Percentiles rank a stretch among this genome's conserved stretches.
Evolutionary conservation across 108 stramenopile species (phyloP).

Genomic region (Nannochloropsis salina): DNA sequence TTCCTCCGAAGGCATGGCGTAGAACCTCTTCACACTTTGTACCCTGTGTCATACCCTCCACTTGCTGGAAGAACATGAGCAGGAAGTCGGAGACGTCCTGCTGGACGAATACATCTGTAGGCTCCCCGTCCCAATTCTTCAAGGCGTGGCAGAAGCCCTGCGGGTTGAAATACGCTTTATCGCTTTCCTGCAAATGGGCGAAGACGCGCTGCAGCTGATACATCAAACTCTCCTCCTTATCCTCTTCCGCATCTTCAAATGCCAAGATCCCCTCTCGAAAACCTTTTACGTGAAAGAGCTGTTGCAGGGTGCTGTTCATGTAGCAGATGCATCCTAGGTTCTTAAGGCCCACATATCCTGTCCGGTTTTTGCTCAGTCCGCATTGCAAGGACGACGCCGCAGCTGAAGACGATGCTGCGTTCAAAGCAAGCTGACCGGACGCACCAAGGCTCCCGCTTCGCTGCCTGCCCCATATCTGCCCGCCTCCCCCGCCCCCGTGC

Average conservation of each 20-base stretch:
- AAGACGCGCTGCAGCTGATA: conserved; percentile 49
- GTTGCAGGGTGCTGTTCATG: conserved; percentile 63
- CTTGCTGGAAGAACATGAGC: conserved; percentile 46
- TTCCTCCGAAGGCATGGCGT: conserved; percentile 48
- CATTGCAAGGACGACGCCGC: neutral
- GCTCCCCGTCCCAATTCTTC: conserved; percentile 51
- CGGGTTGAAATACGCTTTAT: conserved; percentile 50
- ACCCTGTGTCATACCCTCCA: conserved; percentile 35
- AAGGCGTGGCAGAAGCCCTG: conserved; percentile 37
- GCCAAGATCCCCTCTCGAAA: conserved; percentile 34
- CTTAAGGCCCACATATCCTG: conserved; percentile 55
- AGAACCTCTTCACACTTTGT: conserved; percentile 38
- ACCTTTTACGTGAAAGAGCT: conserved; percentile 40
- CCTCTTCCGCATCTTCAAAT: conserved; percentile 33
- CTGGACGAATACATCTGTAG: conserved; percentile 54
- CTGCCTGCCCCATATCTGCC: neutral
- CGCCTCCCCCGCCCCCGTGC: neutral
- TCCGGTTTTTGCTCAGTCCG: conserved; percentile 35
- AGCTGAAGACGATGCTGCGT: neutral
- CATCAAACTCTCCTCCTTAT: conserved; percentile 42
- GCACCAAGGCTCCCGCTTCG: neutral
- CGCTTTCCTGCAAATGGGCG: conserved; percentile 50
- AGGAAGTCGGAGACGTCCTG: conserved; percentile 63
- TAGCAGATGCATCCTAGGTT: conserved; percentile 65
- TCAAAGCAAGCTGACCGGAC: neutral